Base-by-base conservation (phyloP, 495 filamentous ascomycete genomes). In the Talaromyces borbonicus region DNA sequence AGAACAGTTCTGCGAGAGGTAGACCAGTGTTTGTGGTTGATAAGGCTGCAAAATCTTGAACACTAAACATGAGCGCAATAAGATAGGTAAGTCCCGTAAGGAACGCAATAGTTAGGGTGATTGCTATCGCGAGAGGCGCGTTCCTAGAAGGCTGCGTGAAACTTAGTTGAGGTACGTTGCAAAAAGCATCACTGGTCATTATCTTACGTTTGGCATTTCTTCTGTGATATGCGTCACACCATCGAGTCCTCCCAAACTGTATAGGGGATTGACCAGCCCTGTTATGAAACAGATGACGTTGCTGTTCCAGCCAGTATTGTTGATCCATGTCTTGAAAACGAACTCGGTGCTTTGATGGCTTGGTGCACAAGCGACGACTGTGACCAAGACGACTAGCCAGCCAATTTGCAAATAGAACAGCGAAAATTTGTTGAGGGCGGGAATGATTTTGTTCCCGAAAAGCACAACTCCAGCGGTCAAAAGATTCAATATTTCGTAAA, bases 371-470 rank as follows among this genome's bases (percentile, higher is more conserved):
- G 79, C 79, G 35, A 79, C 74, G 3, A 88, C 83, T 19, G 87
- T 66, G 12, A 88, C 77, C 30, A 82, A 81, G 14, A 85, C 64
- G n/a, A 84, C 57, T 11, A 80, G 70, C 33, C 85, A 85, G 8
- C 72, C 73, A n/a, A 89, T 43, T 24, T 66, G 60, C 30, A 84
- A 70, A 12, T 88, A 71, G 48, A 81, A 77, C 52, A 85, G 48
- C 1, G 63, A 64, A 20, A 66, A 66, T n/a, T 61, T 64, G 31
- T 65, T 66, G 27, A 66, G 61, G 7, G 35, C 9, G 5, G 61
- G 63, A 35, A 66, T 60, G 16, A 59, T 63, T 1, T 55, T 54
- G 31, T 66, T 66, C 5, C 63, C 63, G 43, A 64, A 63, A 57
- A 66, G 62, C 18, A 66, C 57, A 14, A 63, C 50, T 0, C 50